phyloP scores from a whole-genome alignment of 805 yeast genomes.

The Ogataea nakhonphanomensis region DNA sequence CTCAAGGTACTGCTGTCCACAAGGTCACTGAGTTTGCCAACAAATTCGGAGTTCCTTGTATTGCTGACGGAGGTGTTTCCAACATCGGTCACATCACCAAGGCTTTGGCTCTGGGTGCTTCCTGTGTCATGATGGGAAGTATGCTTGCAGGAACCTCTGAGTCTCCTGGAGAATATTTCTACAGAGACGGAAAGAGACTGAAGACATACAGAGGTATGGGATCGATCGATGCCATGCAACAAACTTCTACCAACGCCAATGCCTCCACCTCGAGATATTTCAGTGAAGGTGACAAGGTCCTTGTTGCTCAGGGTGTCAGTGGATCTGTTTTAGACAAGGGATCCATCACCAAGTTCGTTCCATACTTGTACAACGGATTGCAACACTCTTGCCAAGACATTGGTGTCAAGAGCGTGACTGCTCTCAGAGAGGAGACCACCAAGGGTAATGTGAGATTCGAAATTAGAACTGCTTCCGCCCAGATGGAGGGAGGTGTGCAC shows the following conservation, averaged over 20 bases:
- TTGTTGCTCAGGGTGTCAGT: conserved; percentile 98
- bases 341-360: conserved; percentile 87
- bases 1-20: conserved; percentile 98
- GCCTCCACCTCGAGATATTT: conserved; percentile 98
- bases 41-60: conserved; percentile 96
- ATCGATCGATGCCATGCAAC: conserved; percentile 97
- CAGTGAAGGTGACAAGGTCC: conserved; percentile 90
- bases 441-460: conserved; percentile 84
- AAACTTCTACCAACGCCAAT: conserved; percentile 80
- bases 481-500: conserved; percentile 97
- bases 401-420: conserved; percentile 69
- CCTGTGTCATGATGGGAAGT: conserved; percentile 99
- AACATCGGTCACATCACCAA: conserved; percentile 98
- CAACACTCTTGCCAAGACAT: conserved; percentile 99
- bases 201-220: conserved; percentile 99
- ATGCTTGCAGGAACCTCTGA: conserved; percentile 97
- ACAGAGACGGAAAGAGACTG: conserved; percentile 96
- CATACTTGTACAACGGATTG: conserved; percentile 90
- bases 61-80: conserved; percentile 99
- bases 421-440: conserved; percentile 61
- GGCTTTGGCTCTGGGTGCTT: conserved; percentile 95
- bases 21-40: conserved; percentile 91
- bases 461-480: conserved; percentile 97
- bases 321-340: conserved; percentile 98
- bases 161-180: conserved; percentile 97